A percentile compares a stretch with the other conserved stretches of the same genome.
Conservation (phyloP, 768 basidiomycete genomes). For the Candolleomyces aberdarensis region DNA sequence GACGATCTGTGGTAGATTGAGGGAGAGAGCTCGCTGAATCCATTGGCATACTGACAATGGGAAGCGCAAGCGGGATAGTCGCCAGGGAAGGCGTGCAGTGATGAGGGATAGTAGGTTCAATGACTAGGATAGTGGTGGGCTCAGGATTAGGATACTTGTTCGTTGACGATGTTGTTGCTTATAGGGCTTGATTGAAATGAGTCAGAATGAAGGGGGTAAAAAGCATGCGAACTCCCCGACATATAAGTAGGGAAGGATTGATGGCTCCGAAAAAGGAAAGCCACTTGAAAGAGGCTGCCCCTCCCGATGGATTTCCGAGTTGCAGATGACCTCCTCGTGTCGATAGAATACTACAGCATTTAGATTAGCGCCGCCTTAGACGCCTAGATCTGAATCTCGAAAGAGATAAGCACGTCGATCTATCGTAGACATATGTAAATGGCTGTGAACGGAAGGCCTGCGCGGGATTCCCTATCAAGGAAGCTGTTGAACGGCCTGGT, state of each 20-base stretch:
- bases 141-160: not conserved
- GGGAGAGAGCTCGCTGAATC: not conserved
- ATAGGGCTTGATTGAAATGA: not conserved
- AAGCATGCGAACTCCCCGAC: not conserved
- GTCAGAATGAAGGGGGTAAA: not conserved
- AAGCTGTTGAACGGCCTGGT: too few species aligned
- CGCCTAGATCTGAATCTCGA: not conserved
- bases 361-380: not conserved
- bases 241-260: not conserved
- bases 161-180: not conserved
- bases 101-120: not conserved
- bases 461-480: too few species aligned
- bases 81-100: not conserved
- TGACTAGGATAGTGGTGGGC: not conserved
- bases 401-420: not conserved
- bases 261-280: not conserved
- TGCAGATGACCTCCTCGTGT: not conserved
- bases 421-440: too few species aligned
- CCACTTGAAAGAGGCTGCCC: too few species aligned
- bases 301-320: not conserved
- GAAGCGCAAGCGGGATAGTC: not conserved
- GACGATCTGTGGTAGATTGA: not conserved
- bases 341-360: not conserved
- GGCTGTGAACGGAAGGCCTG: not conserved
- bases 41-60: constrained; percentile 1